Evolutionary conservation across 306 rosid genomes (phyloP), one percentile per base, ranked within the genome.

Genomic region (Senna tora): DNA sequence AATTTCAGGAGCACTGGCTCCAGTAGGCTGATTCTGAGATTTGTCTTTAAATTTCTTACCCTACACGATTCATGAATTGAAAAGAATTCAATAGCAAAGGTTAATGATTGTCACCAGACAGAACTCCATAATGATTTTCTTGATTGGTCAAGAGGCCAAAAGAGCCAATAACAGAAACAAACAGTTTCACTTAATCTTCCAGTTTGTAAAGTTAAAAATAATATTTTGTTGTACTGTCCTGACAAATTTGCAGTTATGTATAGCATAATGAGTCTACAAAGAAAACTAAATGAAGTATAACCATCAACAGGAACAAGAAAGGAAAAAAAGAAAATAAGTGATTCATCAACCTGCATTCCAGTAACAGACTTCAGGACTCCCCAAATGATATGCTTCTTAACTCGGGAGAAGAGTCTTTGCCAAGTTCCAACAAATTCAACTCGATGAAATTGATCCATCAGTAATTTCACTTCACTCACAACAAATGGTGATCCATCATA

Each of bases 381-480:
- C 99, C 99, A 95, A 51, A 95, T 95, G 78, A 95, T 86, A 67
- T 95, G 99, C 80, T 95, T 95, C 84, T 91, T 95, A 46, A 95
- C 97, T 74, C 97, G 96, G 2, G 99, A 91, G 84, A 89, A 88
- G 22, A 95, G 89, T 82, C 86, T 85, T 60, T 84, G 88, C 99
- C 99, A 95, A 69, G 89, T 91, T 72, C 99, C 99, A 9, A 84
- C 85, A 77, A 91, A 95, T 67, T 91, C 93, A 10, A 83, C 86
- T 19, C 99, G 96, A 15, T 87, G 93, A 86, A 95, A 95, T 71
- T 93, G 88, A 85, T 95, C 99, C 99, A 95, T 88, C 65, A 91
- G 76, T 85, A 95, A 79, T 81, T 91, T 95, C 67, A 91, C 76
- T 78, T 95, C 97, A 55, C 64, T 91, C 34, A 91, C 96, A 42